Evolutionary conservation across 2,329 filamentous ascomycete genomes (phyloP).

Genomic region (Leptographium radiaticola): DNA sequence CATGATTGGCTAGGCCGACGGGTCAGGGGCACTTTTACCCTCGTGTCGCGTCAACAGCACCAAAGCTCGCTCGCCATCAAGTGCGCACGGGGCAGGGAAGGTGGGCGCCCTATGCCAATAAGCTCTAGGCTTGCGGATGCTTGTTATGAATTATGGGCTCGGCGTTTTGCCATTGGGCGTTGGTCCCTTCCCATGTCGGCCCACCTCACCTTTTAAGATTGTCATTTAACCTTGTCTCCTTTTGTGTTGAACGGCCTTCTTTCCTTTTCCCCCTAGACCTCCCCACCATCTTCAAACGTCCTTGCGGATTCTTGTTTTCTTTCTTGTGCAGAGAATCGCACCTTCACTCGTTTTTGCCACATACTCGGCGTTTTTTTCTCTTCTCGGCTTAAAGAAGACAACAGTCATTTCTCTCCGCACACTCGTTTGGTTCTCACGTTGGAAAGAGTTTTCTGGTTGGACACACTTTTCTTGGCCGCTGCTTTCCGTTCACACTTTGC

Average conservation of each 20-base stretch:
- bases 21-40: no score
- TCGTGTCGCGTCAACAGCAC: no score
- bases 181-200: background rate
- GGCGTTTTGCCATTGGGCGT: background rate
- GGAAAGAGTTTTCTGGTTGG: background rate
- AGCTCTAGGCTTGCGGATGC: background rate
- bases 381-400: background rate
- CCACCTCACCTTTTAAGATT: background rate
- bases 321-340: background rate
- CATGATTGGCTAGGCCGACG: no score
- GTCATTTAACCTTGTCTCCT: slow-evolving; percentile 2
- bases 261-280: background rate
- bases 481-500: background rate
- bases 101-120: background rate
- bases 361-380: slow-evolving; percentile 4
- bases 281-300: background rate
- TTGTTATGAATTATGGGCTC: background rate
- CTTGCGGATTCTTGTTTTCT: background rate
- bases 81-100: no score
- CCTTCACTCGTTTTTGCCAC: background rate
- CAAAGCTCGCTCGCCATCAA: no score
- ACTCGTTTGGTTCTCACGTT: background rate
- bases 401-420: background rate
- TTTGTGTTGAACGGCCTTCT: background rate
- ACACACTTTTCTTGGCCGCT: background rate